These are phyloP conservation scores for Drechslerella dactyloides DNA, from an alignment of 2,329 filamentous ascomycete species.

Conservation along the genomic window DNA sequence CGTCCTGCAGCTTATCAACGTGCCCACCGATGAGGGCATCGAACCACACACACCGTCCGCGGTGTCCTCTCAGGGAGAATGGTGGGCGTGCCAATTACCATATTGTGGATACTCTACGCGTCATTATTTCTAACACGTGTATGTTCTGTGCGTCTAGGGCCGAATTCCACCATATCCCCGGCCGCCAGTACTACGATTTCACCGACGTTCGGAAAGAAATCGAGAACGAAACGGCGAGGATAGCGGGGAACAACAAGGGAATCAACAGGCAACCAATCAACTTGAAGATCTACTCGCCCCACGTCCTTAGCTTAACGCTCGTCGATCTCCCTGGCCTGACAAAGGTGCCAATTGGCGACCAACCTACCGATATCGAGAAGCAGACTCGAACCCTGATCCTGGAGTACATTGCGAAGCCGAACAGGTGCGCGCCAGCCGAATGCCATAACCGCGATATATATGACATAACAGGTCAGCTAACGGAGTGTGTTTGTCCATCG, in stretches of 20 bases:
- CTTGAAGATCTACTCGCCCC: slow-evolving; percentile 95
- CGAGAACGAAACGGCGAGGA: slow-evolving; percentile 92
- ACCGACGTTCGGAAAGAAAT: slow-evolving; percentile 93
- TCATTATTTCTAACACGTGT: slow-evolving; percentile 21
- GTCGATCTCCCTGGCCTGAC: slow-evolving; percentile 95
- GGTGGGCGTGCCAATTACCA: slow-evolving; percentile 59
- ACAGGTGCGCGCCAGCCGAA: slow-evolving; percentile 59
- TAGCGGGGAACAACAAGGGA: slow-evolving; percentile 95
- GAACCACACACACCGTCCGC: slow-evolving; percentile 79
- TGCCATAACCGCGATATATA: not conserved
- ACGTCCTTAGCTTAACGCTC: slow-evolving; percentile 93
- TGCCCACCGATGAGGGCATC: slow-evolving; percentile 71
- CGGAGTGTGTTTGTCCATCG: not conserved
- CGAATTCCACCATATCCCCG: slow-evolving; percentile 94
- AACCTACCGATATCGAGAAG: slow-evolving; percentile 97
- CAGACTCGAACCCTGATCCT: slow-evolving; percentile 95
- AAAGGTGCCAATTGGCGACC: slow-evolving; percentile 97
- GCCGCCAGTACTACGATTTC: slow-evolving; percentile 88
- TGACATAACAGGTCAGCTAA: slow-evolving; percentile 9
- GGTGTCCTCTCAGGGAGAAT: slow-evolving; percentile 69
- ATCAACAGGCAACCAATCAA: slow-evolving; percentile 98
- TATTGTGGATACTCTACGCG: too few species aligned
- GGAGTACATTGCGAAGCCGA: slow-evolving; percentile 98
- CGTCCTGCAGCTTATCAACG: slow-evolving; percentile 97
- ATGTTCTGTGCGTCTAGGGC: slow-evolving; percentile 70